Evolutionary conservation across 106 monocot genomes (phyloP), one percentile per base, ranked within the genome.

Genomic region (Acanthochlamys bracteata): DNA sequence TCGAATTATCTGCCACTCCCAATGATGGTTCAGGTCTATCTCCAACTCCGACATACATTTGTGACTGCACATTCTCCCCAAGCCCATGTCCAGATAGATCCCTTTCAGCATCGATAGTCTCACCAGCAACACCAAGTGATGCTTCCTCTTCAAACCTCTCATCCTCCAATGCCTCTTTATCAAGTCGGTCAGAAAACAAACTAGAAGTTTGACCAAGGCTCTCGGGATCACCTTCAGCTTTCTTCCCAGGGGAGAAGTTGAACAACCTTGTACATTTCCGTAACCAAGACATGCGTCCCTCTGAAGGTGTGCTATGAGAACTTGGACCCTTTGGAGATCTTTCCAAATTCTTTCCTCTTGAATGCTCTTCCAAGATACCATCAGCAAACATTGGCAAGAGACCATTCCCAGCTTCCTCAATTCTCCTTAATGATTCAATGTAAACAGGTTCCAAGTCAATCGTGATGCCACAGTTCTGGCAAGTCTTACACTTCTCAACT

Each of bases 221-320:
- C 58, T 78, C 63, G 51, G 64, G n/a, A 56, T 59, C 39, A 23
- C 64, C 43, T 42, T 75, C 82, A 15, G 19, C 39, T 57, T 65
- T 66, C 59, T 81, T 85, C 22, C 42, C 73, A 53, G 96, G 91
- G 27, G 96, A 98, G 46, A 98, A 77, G 43, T 69, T 80, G 46
- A 98, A 98, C 25, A 98, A 63, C 53, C 56, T 78, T 12, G 84
- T 75, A 78, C 96, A 96, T 55, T 78, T 83, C 24, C 76, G 74
- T 7, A 96, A 61, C 87, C 84, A 91, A 27, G 84, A 82, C 55
- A 88, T 76, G 13, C 78, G 70, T 7, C 80, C 74, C 65, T 70
- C 76, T 39, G 86, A 86, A 63, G 47, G 41, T 52, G 20, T 42
- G 61, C 73, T 42, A 42, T 53, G 63, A 16, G 47, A 53, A 11